Conservation (phyloP, 1,284 basidiomycete genomes). For the Microbotryomycetes sp. region DNA sequence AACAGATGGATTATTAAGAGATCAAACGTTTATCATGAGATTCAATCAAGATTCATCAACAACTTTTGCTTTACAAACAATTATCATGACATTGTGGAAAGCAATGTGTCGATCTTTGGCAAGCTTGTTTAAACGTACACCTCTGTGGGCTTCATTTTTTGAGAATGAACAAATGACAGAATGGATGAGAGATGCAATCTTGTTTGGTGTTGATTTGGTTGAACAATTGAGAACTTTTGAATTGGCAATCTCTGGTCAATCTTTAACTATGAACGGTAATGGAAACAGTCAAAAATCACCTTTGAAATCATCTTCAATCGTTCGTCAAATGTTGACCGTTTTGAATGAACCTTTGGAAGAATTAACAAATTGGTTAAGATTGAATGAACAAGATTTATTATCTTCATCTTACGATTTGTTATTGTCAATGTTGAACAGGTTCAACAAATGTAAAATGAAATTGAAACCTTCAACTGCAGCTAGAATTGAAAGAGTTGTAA, state of each 20-base stretch:
- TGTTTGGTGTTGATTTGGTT: slow-evolving; percentile 76
- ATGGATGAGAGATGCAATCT: slow-evolving; percentile 95
- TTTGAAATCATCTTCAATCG: slow-evolving; percentile 45
- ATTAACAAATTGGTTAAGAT: slow-evolving; percentile 72
- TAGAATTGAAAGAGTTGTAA: slow-evolving; percentile 24
- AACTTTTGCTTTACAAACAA: too few species aligned
- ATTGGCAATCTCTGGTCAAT: slow-evolving; percentile 51
- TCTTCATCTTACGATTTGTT: slow-evolving; percentile 32
- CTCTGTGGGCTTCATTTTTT: slow-evolving; percentile 70
- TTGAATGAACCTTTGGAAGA: slow-evolving; percentile 71
- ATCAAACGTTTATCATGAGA: slow-evolving; percentile 49
- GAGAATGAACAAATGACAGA: slow-evolving; percentile 75
- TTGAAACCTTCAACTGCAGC: slow-evolving; percentile 17
- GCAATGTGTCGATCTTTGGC: slow-evolving; percentile 72
- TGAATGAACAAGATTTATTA: slow-evolving; percentile 58
- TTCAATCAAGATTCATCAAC: slow-evolving; percentile 34
- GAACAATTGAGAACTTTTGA: slow-evolving; percentile 73
- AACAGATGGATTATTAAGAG: slow-evolving; percentile 61
- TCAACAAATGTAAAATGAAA: slow-evolving; percentile 29
- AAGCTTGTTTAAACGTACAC: slow-evolving; percentile 74
- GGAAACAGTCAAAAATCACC: slow-evolving; percentile 35
- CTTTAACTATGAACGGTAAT: slow-evolving; percentile 41
- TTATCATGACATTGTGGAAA: slow-evolving; percentile 69
- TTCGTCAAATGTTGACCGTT: slow-evolving; percentile 65
- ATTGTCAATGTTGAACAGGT: slow-evolving; percentile 33